These are phyloP conservation scores for Triticum turgidum DNA, from an alignment of 176 grass and related monocot species.

Conservation along the genomic window DNA sequence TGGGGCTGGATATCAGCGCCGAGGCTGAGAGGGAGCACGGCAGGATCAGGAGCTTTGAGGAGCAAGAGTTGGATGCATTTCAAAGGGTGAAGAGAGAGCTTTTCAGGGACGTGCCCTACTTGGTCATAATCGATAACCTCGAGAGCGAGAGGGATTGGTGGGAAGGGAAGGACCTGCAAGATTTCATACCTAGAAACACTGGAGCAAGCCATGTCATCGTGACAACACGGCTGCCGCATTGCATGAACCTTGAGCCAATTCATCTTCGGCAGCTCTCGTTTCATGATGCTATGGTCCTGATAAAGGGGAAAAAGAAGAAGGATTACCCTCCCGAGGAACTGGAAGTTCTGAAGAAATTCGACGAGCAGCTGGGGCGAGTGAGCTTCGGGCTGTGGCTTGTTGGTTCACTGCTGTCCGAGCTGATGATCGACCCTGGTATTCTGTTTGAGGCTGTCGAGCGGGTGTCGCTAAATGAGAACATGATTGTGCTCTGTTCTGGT, in stretches of 20 bases:
- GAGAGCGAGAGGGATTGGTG: constrained; percentile 95
- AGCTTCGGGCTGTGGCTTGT: constrained; percentile 88
- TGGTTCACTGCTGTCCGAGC: constrained; percentile 79
- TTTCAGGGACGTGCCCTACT: constrained; percentile 86
- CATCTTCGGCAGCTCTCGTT: constrained; percentile 53
- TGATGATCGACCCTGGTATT: constrained; percentile 61
- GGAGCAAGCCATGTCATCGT: constrained; percentile 85
- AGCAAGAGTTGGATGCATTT: constrained; percentile 90
- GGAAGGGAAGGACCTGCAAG: constrained; percentile 95
- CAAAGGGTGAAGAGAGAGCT: constrained; percentile 78
- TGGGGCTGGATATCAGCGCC: constrained; percentile 80
- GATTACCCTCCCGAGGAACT: constrained; percentile 74
- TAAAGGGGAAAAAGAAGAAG: constrained; percentile 74
- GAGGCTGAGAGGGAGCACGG: constrained; percentile 88
- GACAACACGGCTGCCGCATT: constrained; percentile 58
- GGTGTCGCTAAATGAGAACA: constrained; percentile 57
- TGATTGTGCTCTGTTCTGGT: constrained; percentile 32
- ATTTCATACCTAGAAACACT: constrained; percentile 84
- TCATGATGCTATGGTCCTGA: constrained; percentile 63
- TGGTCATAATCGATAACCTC: constrained; percentile 88
- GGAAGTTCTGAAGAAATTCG: constrained; percentile 70
- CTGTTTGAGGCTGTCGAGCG: constrained; percentile 69
- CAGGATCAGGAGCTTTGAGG: constrained; percentile 81
- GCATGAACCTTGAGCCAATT: constrained; percentile 81
- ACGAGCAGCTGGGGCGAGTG: constrained; percentile 73